Evolutionary conservation across 2,329 filamentous ascomycete species (phyloP), one percentile per base, ranked within the genome.

Genomic region (Hirsutella rhossiliensis): DNA sequence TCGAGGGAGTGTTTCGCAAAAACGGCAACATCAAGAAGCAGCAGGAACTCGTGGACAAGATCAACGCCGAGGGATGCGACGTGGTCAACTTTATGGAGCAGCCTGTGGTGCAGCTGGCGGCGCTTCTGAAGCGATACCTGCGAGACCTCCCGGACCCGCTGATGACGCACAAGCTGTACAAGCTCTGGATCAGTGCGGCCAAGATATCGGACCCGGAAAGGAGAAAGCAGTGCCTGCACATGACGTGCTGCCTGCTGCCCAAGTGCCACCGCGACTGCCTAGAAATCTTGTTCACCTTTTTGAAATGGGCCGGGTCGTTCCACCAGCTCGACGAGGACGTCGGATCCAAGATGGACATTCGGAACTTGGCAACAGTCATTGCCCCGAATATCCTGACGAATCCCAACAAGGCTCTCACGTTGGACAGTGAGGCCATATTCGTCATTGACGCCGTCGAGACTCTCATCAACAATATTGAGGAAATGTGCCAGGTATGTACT

Each of bases 281-380:
- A 63, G 92, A 98, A 64, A 88, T 98, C 37, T 66, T 98, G 2
- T 97, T 96, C 66, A 85, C 82, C 42, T 98, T 98, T 72, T 73
- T 98, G 40, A 95, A 95, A 57, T 98, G 92, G 90, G 87, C 89
- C 5, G 88, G 89, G 5, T 95, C 89, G 2, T 98, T 98, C 69
- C 90, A 94, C 49, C 89, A 96, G 58, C 82, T 98, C 13, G 92
- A 98, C 55, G 92, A 98, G 57, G 92, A 98, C 60, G 85, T 84
- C 19, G 92, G 92, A 23, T 96, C 90, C 54, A 96, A 97, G 72
- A 98, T 98, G 92, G 92, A 98, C 61, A 85, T 94, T 43, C 88
- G 94, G 68, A 98, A 98, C 58, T 75, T 98, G 50, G 87, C 92
- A 4, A 97, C 94, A 3, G 92, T 98, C 50, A 96, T 98, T 62